Percentiles rank a stretch among this genome's conserved stretches.
Conservation (phyloP, 116 monocot species). For the Trichopus zeylanicus region DNA sequence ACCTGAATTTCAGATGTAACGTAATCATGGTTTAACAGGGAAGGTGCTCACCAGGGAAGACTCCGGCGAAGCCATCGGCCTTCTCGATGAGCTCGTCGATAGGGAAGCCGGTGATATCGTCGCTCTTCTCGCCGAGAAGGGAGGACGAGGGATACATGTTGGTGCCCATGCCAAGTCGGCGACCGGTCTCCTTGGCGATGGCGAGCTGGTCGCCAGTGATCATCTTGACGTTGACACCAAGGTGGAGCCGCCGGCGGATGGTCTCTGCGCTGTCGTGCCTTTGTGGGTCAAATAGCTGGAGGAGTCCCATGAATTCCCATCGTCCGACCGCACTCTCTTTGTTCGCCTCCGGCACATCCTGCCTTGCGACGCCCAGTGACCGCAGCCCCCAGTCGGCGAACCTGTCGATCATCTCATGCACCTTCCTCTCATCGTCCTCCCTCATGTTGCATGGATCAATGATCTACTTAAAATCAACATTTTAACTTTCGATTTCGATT, state of each 20-base stretch:
- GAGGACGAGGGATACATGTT: conserved; percentile 77
- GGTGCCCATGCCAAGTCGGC: conserved; percentile 77
- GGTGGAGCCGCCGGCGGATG: conserved; percentile 56
- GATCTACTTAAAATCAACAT: no score
- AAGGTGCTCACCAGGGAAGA: conserved; percentile 43
- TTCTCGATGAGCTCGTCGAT: conserved; percentile 77
- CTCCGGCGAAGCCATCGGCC: conserved; percentile 81
- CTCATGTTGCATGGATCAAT: conserved; percentile 45
- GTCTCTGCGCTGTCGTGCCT: conserved; percentile 85
- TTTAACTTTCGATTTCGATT: no score
- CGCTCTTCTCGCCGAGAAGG: conserved; percentile 40
- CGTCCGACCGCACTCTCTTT: conserved; percentile 50
- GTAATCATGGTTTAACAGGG: no score
- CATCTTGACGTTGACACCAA: conserved; percentile 88
- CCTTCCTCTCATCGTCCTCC: conserved; percentile 16
- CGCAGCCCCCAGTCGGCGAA: conserved; percentile 39
- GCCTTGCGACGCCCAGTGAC: conserved; percentile 26
- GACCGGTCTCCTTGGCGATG: conserved; percentile 71
- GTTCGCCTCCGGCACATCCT: conserved; percentile 55
- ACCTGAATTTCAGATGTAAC: no score
- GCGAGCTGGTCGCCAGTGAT: conserved; percentile 82
- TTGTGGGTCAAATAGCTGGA: conserved; percentile 73
- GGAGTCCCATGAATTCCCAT: conserved; percentile 64
- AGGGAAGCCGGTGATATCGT: conserved; percentile 34
- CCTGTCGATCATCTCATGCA: conserved; percentile 32